Evolutionary conservation across 2,329 filamentous ascomycete species (phyloP).

Genomic region (Emergomyces orientalis): DNA sequence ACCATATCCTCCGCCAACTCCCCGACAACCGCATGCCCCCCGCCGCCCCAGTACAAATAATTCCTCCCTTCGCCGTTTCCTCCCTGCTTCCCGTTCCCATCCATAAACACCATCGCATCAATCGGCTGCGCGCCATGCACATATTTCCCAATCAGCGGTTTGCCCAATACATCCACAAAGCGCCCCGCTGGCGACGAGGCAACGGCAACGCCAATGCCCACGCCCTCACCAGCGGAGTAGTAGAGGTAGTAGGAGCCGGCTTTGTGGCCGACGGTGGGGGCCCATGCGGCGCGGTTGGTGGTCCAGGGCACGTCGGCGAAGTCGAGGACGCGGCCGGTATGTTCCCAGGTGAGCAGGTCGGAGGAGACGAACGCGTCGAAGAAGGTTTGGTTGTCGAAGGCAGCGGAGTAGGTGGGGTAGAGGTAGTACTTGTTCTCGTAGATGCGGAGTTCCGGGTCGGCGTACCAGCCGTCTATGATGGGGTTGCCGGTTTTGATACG

Average conservation of each 20-base stretch:
- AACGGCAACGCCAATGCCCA: slow-evolving; percentile 37
- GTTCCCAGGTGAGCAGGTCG: slow-evolving; percentile 43
- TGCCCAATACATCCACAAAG: slow-evolving; percentile 35
- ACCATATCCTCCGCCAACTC: slow-evolving; percentile 39
- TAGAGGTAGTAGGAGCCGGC: slow-evolving; percentile 44
- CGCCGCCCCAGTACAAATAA: slow-evolving; percentile 20
- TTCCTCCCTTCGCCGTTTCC: background rate
- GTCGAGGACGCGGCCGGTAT: slow-evolving; percentile 38
- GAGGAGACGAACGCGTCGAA: slow-evolving; percentile 44
- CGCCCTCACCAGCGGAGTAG: slow-evolving; percentile 43
- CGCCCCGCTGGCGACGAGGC: slow-evolving; percentile 33
- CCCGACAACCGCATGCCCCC: slow-evolving; percentile 36
- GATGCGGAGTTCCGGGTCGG: slow-evolving; percentile 42
- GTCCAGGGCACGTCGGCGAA: slow-evolving; percentile 37
- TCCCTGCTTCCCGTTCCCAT: slow-evolving; percentile 28
- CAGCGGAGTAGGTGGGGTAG: slow-evolving; percentile 40
- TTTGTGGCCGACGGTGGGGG: slow-evolving; percentile 38
- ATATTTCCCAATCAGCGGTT: slow-evolving; percentile 37
- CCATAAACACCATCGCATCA: slow-evolving; percentile 39
- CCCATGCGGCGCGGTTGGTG: slow-evolving; percentile 39
- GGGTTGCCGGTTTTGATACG: slow-evolving; percentile 31
- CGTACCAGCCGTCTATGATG: slow-evolving; percentile 44
- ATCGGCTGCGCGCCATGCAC: slow-evolving; percentile 43
- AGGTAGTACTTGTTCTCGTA: slow-evolving; percentile 42
- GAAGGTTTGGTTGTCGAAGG: slow-evolving; percentile 42